Evolutionary conservation across 2,329 filamentous ascomycete species (phyloP).

Genomic region (Alternaria incomplexa): DNA sequence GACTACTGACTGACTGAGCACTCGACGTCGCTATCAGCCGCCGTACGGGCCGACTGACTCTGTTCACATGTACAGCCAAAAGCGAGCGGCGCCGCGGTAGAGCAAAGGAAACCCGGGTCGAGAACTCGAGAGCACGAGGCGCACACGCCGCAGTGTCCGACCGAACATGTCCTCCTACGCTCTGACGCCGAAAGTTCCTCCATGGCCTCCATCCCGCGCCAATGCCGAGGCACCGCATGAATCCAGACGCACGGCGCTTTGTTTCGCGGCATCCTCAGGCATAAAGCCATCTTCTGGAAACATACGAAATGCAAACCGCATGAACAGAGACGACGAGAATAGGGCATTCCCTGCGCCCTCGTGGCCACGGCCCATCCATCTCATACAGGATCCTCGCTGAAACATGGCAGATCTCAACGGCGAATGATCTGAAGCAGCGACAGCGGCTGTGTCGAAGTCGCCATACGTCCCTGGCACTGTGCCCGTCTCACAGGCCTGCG

Average conservation of each 20-base stretch:
- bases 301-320: slow-evolving; percentile 2
- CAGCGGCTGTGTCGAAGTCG: slow-evolving; percentile 8
- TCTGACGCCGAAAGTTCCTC: slow-evolving; percentile 3
- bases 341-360: background rate
- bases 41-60: background rate
- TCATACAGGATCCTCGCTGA: slow-evolving; percentile 12
- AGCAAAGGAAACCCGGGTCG: background rate
- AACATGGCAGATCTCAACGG: slow-evolving; percentile 16
- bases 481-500: slow-evolving; percentile 14
- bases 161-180: slow-evolving; percentile 1
- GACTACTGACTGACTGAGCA: background rate
- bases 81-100: background rate
- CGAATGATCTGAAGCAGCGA: slow-evolving; percentile 16
- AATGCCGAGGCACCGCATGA: slow-evolving; percentile 4
- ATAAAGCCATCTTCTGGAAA: slow-evolving; percentile 1
- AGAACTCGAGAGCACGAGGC: background rate
- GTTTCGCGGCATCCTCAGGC: slow-evolving; percentile 1
- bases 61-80: slow-evolving; percentile 1
- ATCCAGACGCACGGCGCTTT: background rate
- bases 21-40: slow-evolving; percentile 1
- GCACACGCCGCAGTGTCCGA: background rate
- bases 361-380: background rate
- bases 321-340: background rate
- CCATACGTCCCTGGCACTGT: slow-evolving; percentile 15
- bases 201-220: background rate